Evolutionary conservation across 331 rosid species (phyloP), one percentile per base, ranked within the genome.

Genomic region (Dryas integrifolia): DNA sequence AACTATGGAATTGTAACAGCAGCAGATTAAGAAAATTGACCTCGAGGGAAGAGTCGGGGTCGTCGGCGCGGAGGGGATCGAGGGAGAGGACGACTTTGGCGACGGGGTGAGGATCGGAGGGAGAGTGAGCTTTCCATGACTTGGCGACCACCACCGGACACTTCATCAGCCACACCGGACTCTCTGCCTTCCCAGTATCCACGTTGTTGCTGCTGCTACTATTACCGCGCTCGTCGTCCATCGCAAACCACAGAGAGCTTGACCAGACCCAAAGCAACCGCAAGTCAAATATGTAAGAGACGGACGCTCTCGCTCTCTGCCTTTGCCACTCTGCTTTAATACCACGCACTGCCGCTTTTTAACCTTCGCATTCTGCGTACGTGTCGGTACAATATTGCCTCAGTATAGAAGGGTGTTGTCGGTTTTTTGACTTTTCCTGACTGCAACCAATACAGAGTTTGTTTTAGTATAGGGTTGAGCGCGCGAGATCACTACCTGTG

Each of bases 161-260:
- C 92, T 95, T 95, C 99, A 95, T 95, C 73, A 95, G 72, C 98
- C 99, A 95, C 72, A 92, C 99, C 39, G 97, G 89, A 82, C 92
- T 87, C 77, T 95, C 98, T 0, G 97, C 88, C 72, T 83, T 95
- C 12, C 72, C 77, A 1, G 88, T 91, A 57, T 95, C 98, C 88
- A 95, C 24, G 83, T 83, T 82, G 65, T 74, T 79, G 69, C 88
- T 70, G 21, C 89, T 81, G 0, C 85, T 80, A 16, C 85, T 72
- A 44, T 73, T 71, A 51, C 85, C 82, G 41, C 83, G 80, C 40
- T 90, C 96, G 15, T 95, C 96, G 11, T 91, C 97, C 96, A 86
- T 86, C 44, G 67, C 35, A 30, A 30, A 30, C 3, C 35, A 30
- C 3, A 1, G 35, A 30, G 35, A 30, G 35, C 35, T 30, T 30